These are phyloP conservation scores for Tubosaeta brunneosetosa DNA, from an alignment of 768 basidiomycete species.

Conservation along the genomic window DNA sequence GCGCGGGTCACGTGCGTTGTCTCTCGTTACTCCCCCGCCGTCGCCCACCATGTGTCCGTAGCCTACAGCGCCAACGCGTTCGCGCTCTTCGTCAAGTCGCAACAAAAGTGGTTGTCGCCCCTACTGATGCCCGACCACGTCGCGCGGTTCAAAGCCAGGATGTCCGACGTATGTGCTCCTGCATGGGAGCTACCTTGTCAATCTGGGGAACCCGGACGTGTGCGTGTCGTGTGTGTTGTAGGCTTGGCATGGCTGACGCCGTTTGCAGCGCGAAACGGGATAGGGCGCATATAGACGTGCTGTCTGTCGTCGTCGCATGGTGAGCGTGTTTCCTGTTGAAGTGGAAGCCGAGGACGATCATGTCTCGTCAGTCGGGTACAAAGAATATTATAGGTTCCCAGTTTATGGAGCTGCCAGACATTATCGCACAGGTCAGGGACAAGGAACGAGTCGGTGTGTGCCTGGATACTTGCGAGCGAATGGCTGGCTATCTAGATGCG, in stretches of 20 bases:
- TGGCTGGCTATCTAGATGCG: not conserved
- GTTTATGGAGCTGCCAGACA: constrained; percentile 61
- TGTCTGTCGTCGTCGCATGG: constrained; percentile 66
- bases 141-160: constrained; percentile 51
- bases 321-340: constrained; percentile 9
- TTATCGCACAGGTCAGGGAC: constrained; percentile 67
- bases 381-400: constrained; percentile 73
- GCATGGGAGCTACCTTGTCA: constrained; percentile 83
- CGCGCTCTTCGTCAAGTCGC: constrained; percentile 80
- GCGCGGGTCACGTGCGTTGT: constrained; percentile 56
- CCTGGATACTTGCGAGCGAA: constrained; percentile 72
- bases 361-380: constrained; percentile 56
- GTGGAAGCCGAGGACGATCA: not conserved
- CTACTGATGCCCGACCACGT: constrained; percentile 51
- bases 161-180: constrained; percentile 65
- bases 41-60: not conserved
- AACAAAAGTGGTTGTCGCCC: constrained; percentile 73
- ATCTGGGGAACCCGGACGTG: constrained; percentile 77
- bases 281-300: constrained; percentile 60
- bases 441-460: constrained; percentile 81
- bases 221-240: constrained; percentile 33
- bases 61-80: constrained; percentile 76
- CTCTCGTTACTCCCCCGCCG: not conserved
- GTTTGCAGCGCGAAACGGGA: constrained; percentile 55
- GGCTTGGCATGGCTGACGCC: not conserved